Evolutionary conservation across 2,329 filamentous ascomycete genomes (phyloP).

Genomic region (Karstenula rhodostoma): DNA sequence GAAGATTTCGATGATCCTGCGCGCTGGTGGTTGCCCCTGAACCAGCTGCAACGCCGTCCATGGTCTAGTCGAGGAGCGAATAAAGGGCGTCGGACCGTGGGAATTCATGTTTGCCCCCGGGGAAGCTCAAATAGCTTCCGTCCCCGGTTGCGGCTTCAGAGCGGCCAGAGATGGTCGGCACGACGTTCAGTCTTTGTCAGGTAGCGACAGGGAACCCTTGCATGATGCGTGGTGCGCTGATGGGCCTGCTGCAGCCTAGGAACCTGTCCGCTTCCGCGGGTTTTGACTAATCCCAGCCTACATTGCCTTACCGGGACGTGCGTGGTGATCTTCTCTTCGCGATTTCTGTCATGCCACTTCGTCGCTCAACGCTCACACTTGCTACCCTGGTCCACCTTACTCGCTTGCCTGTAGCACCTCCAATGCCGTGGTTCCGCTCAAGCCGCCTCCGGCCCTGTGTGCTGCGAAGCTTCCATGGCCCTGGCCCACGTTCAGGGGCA

Average conservation of each 20-base stretch:
- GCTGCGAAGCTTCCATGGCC: constrained; percentile 41
- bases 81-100: constrained; percentile 27
- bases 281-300: constrained; percentile 34
- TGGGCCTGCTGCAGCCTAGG: constrained; percentile 27
- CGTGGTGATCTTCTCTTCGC: constrained; percentile 44
- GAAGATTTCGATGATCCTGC: constrained; percentile 27
- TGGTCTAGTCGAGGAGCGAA: constrained; percentile 23
- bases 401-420: constrained; percentile 40
- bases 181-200: constrained; percentile 35
- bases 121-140: constrained; percentile 38
- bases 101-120: constrained; percentile 40
- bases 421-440: constrained; percentile 47
- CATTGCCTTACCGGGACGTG: constrained; percentile 41
- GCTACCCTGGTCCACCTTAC: constrained; percentile 44
- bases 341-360: constrained; percentile 43
- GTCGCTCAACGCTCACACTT: constrained; percentile 42
- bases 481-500: constrained; percentile 48
- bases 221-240: constrained; percentile 15
- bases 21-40: constrained; percentile 34
- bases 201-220: constrained; percentile 28
- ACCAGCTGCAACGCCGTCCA: constrained; percentile 15
- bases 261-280: constrained; percentile 37
- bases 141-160: constrained; percentile 34
- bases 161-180: constrained; percentile 37
- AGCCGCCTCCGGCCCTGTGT: constrained; percentile 38